phyloP scores from a whole-genome alignment of 2,329 filamentous ascomycete species.

The Colletotrichum sp. region DNA sequence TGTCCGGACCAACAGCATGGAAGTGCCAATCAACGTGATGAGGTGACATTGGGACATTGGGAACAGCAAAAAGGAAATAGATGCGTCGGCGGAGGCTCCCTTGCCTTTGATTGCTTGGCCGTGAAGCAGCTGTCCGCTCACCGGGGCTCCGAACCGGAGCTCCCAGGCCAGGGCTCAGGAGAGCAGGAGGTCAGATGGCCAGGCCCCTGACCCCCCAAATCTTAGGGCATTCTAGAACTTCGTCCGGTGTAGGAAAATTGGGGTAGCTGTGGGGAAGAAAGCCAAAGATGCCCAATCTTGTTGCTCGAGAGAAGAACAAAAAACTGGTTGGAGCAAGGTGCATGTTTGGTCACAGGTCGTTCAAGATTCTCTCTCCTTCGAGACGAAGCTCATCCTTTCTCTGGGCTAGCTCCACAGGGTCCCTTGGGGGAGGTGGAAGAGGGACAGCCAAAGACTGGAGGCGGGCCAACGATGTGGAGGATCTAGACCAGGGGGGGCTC shows the following conservation, averaged over 20 bases:
- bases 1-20: neutral
- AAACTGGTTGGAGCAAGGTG: slow-evolving; percentile 2
- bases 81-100: neutral
- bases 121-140: neutral
- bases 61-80: neutral
- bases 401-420: neutral
- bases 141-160: neutral
- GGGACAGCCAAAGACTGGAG: neutral
- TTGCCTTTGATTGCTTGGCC: neutral
- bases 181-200: neutral
- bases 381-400: neutral
- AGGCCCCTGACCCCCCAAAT: neutral
- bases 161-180: neutral
- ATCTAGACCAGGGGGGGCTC: neutral
- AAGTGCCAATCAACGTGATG: neutral
- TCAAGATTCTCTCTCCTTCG: neutral
- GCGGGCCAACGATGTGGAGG: neutral
- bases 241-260: slow-evolving; percentile 6
- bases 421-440: neutral
- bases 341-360: neutral
- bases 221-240: slow-evolving; percentile 9
- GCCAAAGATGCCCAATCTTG: neutral
- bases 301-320: neutral
- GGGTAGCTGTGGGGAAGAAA: neutral
- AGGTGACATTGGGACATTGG: neutral